Percentiles rank a stretch among this genome's conserved stretches.
Conservation (phyloP, 176 grass and related monocot genomes). For the Cymbopogon citratus region DNA sequence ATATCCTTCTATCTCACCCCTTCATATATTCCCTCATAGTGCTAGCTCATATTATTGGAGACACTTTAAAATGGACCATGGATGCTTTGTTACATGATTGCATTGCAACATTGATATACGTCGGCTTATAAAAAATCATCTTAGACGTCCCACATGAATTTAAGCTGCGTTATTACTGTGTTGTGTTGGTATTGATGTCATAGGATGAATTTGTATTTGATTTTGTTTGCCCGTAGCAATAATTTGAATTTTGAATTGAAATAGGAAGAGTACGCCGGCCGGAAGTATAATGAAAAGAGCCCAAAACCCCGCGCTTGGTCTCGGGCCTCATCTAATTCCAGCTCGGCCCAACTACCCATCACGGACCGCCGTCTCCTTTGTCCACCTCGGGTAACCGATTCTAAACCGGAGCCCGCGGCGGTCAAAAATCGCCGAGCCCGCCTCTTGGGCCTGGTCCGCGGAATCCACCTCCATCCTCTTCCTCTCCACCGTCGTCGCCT, state of each 20-base stretch:
- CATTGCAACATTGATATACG: too few species aligned
- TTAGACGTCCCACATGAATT: too few species aligned
- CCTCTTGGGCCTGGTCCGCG: neutral
- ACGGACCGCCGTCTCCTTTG: neutral
- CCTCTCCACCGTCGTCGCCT: neutral
- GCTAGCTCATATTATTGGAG: too few species aligned
- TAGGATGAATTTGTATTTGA: neutral
- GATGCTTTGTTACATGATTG: too few species aligned
- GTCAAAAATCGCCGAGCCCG: neutral
- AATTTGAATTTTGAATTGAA: neutral
- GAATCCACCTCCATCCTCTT: neutral
- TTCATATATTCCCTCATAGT: too few species aligned
- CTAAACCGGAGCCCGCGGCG: neutral
- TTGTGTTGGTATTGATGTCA: too few species aligned
- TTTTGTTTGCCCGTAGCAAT: neutral
- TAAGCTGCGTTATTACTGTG: too few species aligned
- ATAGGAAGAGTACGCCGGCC: neutral
- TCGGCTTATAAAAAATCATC: too few species aligned
- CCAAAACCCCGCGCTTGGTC: neutral
- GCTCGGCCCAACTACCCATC: neutral
- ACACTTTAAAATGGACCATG: too few species aligned
- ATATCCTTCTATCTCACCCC: too few species aligned
- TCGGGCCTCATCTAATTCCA: too few species aligned
- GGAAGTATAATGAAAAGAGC: neutral
- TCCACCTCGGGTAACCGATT: neutral